Base-by-base conservation (phyloP, 2,329 filamentous ascomycete species). In the Xylariaceae sp. region DNA sequence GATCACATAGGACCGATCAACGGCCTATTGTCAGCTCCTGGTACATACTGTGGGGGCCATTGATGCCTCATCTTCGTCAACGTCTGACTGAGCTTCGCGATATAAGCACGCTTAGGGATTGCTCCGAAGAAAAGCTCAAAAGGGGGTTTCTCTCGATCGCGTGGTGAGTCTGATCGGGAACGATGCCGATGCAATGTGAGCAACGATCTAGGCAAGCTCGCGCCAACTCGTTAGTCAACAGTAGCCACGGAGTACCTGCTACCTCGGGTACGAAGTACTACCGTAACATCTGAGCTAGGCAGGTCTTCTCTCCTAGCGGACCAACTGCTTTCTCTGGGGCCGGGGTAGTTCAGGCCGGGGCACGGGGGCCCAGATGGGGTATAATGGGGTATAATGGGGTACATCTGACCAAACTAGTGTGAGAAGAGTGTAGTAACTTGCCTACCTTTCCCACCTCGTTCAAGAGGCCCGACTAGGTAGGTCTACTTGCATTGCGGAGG, bases 391-490 rank as follows among this genome's bases (percentile, higher is more conserved):
- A 52, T 23, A 53, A 55, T 57, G 54, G 57, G 60, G 59, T 56
- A 58, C 58, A 64, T 59, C 64, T 65, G 61, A 59, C 65, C 65
- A 65, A 60, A 61, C 66, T 64, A 52, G 56, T 49, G 62, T 45
- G 52, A 53, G 55, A 45, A n/a, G n/a, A n/a, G 41, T 45, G 41
- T 45, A 45, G 41, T 15, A 45, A 45, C 41, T n/a, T 45, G 13
- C 13, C 41, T 45, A 45, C 41, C 41, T 45, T 45, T n/a, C 41
- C 41, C 49, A 60, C 59, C 57, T 56, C 56, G 61, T 64, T 65
- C 63, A 55, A 69, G 66, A 70, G 68, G 61, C 67, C 63, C 50
- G 60, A 53, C 54, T 56, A 57, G 56, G 41, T 51, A 65, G 62
- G 55, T 13, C 37, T 9, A 41, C 37, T 41, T 41, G 37, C 37